Evolutionary conservation across 2,329 filamentous ascomycete species (phyloP), one percentile per base, ranked within the genome.

Genomic region (Onygenales sp.): DNA sequence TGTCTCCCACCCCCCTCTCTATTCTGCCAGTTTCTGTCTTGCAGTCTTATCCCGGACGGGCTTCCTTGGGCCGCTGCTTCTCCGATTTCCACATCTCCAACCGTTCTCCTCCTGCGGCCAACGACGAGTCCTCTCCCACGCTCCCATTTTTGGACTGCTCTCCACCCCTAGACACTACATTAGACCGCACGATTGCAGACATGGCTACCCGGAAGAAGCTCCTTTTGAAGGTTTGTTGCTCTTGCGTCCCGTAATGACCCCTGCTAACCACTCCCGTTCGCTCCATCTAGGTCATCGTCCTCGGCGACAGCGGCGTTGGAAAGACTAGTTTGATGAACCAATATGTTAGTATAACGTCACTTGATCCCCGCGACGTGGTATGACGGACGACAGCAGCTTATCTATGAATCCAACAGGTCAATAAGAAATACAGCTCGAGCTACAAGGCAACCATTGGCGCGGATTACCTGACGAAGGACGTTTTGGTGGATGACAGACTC

Each of bases 261-360:
- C 52, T 42, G 50, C 51, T 59, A 49, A 57, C 55, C 54, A 47
- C 39, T 54, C 42, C 49, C 43, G 51, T 54, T 55, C 51, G 55
- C 52, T 49, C 32, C 48, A 6, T 54, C 54, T 13, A 97, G 92
- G 91, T 98, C 67, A 98, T 98, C 67, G 97, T 98, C 75, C 85
- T 98, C 63, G 93, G 93, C 65, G 93, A 98, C 74, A 97, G 92
- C 74, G 93, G 93, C 76, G 93, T 98, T 58, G 93, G 93, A 71
- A 98, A 98, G 82, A 98, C 93, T 57, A 96, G 90, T 74, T 84
- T 98, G 82, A 98, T 98, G 93, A 98, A 98, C 77, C 93, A 98
- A 97, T 98, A 97, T 88, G 93, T 97, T 84, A 72, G 87, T 64
- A 54, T 39, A n/a, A n/a, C 13, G 9, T n/a, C 36, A 39, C 6